Base-by-base conservation (phyloP, 2,329 filamentous ascomycete genomes). In the Penicillium verrucosum region DNA sequence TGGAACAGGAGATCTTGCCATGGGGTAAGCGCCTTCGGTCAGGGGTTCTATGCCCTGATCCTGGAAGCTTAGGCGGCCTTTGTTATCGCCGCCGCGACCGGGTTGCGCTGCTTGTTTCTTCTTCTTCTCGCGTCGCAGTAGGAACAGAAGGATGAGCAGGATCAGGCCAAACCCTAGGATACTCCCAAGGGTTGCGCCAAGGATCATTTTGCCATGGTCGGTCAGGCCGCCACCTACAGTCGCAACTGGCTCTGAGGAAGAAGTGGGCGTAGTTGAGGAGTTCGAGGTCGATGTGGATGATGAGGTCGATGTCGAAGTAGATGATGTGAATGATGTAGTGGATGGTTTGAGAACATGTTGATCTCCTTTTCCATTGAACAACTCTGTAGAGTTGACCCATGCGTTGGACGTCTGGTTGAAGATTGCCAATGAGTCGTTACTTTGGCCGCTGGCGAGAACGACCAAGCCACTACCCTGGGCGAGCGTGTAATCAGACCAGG, bases 111-210 rank as follows among this genome's bases (percentile, higher is more conserved):
- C 42, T n/a, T 65, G 57, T 47, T 82, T 81, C 70, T 83, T 85
- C 70, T 83, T 85, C 64, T 82, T 81, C 25, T 57, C 49, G 14
- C 64, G 62, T 41, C 59, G 59, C 9, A 92, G 75, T 29, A 89
- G 79, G 49, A 94, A 78, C 21, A 97, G 80, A n/a, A 91, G 70
- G 1, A 89, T 71, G 27, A 89, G 80, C n/a, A 95, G 77, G 7
- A 96, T 70, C 0, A 85, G 75, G 21, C 88, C 85, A 51, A 91
- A 78, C 18, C 89, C 91, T 51, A 89, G 83, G 23, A 96, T 85
- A n/a, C 87, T 86, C 12, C 92, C 92, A 1, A 97, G 81, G 0
- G 89, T 89, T 49, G 90, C 89, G 34, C 90, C 92, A 1, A 97
- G 81, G 29, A 96, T 88, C 8, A 85, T 85, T 63, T 80, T 74